phyloP scores from a whole-genome alignment of 1,284 basidiomycete species.

The Melampsora occidentalis region DNA sequence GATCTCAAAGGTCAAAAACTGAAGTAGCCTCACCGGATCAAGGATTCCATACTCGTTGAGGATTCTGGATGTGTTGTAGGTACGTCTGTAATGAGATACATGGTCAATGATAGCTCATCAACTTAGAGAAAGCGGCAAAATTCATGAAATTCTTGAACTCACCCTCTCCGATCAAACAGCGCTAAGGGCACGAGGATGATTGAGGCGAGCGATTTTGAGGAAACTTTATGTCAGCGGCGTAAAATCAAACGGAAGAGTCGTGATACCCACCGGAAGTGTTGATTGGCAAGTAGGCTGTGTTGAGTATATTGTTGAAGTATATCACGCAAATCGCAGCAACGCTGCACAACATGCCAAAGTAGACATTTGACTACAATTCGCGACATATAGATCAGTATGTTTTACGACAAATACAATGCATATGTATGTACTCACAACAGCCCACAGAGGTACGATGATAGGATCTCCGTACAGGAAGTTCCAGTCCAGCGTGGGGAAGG shows the following conservation, averaged over 20 bases:
- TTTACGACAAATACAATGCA: slow-evolving; percentile 44
- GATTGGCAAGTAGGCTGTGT: slow-evolving; percentile 46
- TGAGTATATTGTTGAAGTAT: slow-evolving; percentile 24
- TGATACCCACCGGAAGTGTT: slow-evolving; percentile 43
- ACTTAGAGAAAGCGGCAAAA: too few species aligned
- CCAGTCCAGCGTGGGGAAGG: slow-evolving; percentile 58
- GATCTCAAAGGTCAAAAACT: too few species aligned
- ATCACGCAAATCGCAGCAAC: slow-evolving; percentile 17
- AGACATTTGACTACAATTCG: slow-evolving; percentile 15
- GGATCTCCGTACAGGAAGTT: slow-evolving; percentile 51
- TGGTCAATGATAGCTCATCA: too few species aligned
- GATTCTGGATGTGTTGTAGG: slow-evolving; percentile 25
- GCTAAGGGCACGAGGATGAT: background rate
- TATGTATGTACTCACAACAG: slow-evolving; percentile 47
- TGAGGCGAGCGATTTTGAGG: too few species aligned
- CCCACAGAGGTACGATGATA: slow-evolving; percentile 51
- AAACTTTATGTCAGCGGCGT: too few species aligned
- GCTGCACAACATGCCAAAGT: slow-evolving; percentile 15
- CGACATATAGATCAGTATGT: too few species aligned
- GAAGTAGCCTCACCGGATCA: slow-evolving; percentile 17
- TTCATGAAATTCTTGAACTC: background rate
- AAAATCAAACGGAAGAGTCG: too few species aligned
- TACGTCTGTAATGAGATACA: background rate
- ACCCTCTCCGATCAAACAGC: slow-evolving; percentile 40
- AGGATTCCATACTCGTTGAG: slow-evolving; percentile 25